A percentile compares a stretch with the other conserved stretches of the same genome.
phyloP scores from a whole-genome alignment of 495 filamentous ascomycete species.

The Aspergillus sclerotioniger region DNA sequence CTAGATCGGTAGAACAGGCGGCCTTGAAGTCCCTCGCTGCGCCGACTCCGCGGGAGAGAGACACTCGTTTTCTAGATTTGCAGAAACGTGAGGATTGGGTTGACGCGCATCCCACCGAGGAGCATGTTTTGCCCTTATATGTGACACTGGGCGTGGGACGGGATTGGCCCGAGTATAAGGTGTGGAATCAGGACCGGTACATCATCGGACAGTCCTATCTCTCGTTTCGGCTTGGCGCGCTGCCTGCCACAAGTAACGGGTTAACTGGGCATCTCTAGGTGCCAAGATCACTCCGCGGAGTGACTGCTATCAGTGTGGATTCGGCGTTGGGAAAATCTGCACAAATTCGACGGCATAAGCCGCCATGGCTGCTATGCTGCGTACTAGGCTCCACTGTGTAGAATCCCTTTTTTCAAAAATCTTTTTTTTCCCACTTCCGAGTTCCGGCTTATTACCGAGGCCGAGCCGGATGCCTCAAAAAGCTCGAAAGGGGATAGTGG shows the following conservation, averaged over 20 bases:
- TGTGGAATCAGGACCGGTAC: not conserved
- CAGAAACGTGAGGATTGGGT: not conserved
- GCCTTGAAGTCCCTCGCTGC: not conserved
- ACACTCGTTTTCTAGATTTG: not conserved
- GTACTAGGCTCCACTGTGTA: too few relatives aligned
- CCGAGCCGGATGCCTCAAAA: not conserved
- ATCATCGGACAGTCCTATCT: slow-evolving; percentile 4
- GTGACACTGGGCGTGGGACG: not conserved
- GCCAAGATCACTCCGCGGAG: not conserved
- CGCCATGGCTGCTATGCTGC: too few relatives aligned
- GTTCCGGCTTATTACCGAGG: too few relatives aligned
- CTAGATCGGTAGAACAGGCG: not conserved
- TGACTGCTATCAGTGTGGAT: not conserved
- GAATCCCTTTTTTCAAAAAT: too few relatives aligned
- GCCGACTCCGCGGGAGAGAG: not conserved
- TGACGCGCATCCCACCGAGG: not conserved
- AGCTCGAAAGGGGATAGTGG: not conserved
- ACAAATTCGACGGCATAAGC: too few relatives aligned
- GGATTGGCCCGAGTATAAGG: not conserved
- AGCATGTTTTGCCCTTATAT: slow-evolving; percentile 3
- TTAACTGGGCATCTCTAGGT: not conserved
- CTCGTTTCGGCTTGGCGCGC: slow-evolving; percentile 1
- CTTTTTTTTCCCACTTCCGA: too few relatives aligned
- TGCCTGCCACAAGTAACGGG: not conserved
- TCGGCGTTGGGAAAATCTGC: not conserved